These are phyloP conservation scores for Cladosporium oxysporum DNA, from an alignment of 2,329 filamentous ascomycete genomes.

Conservation along the genomic window DNA sequence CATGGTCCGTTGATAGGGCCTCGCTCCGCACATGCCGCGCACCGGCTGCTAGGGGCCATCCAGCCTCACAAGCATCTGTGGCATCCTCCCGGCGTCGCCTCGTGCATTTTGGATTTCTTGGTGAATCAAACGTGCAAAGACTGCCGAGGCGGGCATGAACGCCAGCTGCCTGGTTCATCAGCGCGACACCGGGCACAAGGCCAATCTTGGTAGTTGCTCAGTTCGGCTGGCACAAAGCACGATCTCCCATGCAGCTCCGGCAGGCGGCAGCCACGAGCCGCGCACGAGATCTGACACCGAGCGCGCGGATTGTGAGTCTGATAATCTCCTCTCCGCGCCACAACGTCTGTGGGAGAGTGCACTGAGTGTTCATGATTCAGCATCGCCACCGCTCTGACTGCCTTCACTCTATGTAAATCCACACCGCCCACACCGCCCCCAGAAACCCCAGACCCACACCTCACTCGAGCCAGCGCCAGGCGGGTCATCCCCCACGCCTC, in stretches of 20 bases:
- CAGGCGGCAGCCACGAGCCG: slow-evolving; percentile 12
- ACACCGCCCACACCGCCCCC: slow-evolving; percentile 1
- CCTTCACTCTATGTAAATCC: not conserved
- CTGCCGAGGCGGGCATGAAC: not conserved
- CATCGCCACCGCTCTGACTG: not conserved
- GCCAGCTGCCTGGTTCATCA: slow-evolving; percentile 2
- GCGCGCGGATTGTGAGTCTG: not conserved
- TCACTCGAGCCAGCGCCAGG: not conserved
- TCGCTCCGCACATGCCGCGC: not conserved
- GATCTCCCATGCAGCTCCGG: slow-evolving; percentile 9
- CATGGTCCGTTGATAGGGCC: not conserved
- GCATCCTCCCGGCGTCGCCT: not conserved
- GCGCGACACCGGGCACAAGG: not conserved
- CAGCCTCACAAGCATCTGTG: too few species aligned
- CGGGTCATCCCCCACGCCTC: not conserved
- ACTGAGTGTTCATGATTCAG: slow-evolving; percentile 8
- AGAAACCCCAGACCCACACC: slow-evolving; percentile 6
- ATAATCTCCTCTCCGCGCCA: slow-evolving; percentile 9
- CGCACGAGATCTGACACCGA: slow-evolving; percentile 7
- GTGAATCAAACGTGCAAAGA: slow-evolving; percentile 5
- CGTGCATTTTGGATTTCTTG: not conserved
- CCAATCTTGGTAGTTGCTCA: slow-evolving; percentile 1
- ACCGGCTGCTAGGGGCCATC: not conserved
- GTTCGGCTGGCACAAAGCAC: not conserved
- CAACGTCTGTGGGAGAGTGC: slow-evolving; percentile 4